Percentiles rank a stretch among this genome's conserved stretches.
These are phyloP conservation scores for Cylindrotheca closterium DNA, from an alignment of 108 stramenopile genomes.

Conservation along the genomic window DNA sequence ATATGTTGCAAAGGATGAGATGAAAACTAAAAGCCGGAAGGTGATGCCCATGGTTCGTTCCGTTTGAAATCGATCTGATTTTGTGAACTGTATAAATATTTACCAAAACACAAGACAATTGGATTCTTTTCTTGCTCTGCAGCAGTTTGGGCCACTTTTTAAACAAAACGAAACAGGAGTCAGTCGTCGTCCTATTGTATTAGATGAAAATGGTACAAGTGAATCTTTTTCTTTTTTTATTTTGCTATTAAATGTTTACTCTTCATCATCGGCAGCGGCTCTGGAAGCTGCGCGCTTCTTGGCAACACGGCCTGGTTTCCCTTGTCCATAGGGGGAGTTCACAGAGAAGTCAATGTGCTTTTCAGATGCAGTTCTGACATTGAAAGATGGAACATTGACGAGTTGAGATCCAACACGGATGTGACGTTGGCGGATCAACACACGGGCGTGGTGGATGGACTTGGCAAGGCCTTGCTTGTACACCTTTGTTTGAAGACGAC, in stretches of 20 bases:
- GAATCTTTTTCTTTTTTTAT: too few species aligned
- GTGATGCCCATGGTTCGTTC: too few species aligned
- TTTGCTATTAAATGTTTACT: constrained; percentile 47
- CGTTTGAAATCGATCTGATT: too few species aligned
- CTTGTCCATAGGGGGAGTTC: constrained; percentile 96
- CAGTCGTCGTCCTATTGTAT: too few species aligned
- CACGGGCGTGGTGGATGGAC: constrained; percentile 99
- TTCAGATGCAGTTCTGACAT: constrained; percentile 95
- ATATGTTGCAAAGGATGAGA: too few species aligned
- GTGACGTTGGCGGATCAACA: constrained; percentile 99
- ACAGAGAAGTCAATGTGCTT: constrained; percentile 98
- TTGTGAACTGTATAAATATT: too few species aligned
- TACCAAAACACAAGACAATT: too few species aligned
- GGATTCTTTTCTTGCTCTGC: too few species aligned
- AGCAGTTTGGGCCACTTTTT: too few species aligned
- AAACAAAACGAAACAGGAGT: too few species aligned
- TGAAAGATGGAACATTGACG: constrained; percentile 98
- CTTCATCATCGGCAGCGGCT: constrained; percentile 93
- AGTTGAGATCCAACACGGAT: constrained; percentile 98
- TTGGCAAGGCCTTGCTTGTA: constrained; percentile 99
- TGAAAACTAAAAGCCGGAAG: too few species aligned
- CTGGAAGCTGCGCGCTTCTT: constrained; percentile 92
- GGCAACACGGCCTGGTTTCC: constrained; percentile 96
- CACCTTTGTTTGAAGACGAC: constrained; percentile 96
- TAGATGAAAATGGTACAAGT: too few species aligned